Base-by-base conservation (phyloP, 1,284 basidiomycete genomes). In the Kalmanozyma brasiliensis region DNA sequence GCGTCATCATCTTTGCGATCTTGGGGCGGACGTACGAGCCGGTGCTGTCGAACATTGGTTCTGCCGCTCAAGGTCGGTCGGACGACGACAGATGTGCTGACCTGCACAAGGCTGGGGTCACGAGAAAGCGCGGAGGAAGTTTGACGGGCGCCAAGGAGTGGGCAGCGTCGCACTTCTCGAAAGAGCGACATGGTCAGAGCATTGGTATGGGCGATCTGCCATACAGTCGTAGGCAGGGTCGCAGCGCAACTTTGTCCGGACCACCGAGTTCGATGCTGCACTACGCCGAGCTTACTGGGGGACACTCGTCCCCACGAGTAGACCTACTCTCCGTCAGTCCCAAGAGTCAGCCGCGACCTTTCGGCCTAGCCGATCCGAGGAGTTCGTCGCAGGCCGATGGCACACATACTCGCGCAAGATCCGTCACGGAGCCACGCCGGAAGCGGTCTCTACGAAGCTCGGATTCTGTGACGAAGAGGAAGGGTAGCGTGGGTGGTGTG, bases 11-110 rank as follows among this genome's bases (percentile, higher is more conserved):
- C 17, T 58, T 58, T 32, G 51, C 56, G 17, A 68, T 62, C 30
- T 36, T 62, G 14, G 55, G 53, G n/a, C 49, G 59, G 3, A 67
- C 64, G 8, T 67, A 67, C 22, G 64, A 67, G 47, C 64, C 64
- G 11, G 44, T 67, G 24, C 36, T 67, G 8, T 46, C 52, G 8
- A 56, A 32, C 49, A 16, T 66, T 20, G 41, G 46, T 19, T 40
- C 42, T 14, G 51, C 30, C 5, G 43, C 37, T 3, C 9, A 10
- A 17, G 47, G 45, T n/a, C 37, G 45, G 14, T 43, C 44, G n/a
- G 49, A 30, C 33, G 49, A 53, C 14, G 36, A 44, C 13, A 30
- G 49, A 7, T 35, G 46, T 7, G 41, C 16, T 13, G 58, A 49
- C 51, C 13, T 62, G 43, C 22, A 29, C 22, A 42, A 42, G 9